phyloP scores from a whole-genome alignment of 148 eudicot species.

The Rhododendron ferrugineum region DNA sequence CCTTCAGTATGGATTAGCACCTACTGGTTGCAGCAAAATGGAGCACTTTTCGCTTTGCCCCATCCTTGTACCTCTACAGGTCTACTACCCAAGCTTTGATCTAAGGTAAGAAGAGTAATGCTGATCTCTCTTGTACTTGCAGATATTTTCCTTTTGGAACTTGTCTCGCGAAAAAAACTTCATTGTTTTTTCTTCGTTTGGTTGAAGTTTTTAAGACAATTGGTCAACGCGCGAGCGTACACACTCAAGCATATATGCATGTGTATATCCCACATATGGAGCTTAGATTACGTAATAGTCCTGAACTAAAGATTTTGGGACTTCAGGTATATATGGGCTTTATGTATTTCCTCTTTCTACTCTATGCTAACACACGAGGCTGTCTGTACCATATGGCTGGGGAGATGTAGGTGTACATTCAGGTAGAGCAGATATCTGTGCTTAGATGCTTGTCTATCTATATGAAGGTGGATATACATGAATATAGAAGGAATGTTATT shows the following conservation, averaged over 20 bases:
- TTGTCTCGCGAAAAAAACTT: background rate
- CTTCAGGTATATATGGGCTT: background rate
- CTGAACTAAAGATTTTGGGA: background rate
- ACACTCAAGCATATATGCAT: background rate
- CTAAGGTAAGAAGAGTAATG: background rate
- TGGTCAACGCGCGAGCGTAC: background rate
- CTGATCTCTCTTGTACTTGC: background rate
- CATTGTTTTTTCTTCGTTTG: background rate
- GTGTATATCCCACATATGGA: background rate
- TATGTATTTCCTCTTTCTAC: background rate
- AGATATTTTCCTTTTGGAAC: background rate
- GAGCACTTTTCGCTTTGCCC: background rate
- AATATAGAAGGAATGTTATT: background rate
- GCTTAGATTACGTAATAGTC: background rate
- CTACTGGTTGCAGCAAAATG: background rate
- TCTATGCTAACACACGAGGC: background rate
- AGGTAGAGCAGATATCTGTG: background rate
- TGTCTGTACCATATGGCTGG: background rate
- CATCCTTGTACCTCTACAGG: background rate
- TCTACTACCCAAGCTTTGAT: background rate
- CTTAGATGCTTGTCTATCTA: too few relatives aligned
- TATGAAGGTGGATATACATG: too few relatives aligned
- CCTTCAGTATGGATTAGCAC: background rate
- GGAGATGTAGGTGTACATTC: background rate
- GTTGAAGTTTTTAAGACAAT: background rate